Evolutionary conservation across 2,329 filamentous ascomycete genomes (phyloP), one percentile per base, ranked within the genome.

Genomic region (Hyphodiscus sp.): DNA sequence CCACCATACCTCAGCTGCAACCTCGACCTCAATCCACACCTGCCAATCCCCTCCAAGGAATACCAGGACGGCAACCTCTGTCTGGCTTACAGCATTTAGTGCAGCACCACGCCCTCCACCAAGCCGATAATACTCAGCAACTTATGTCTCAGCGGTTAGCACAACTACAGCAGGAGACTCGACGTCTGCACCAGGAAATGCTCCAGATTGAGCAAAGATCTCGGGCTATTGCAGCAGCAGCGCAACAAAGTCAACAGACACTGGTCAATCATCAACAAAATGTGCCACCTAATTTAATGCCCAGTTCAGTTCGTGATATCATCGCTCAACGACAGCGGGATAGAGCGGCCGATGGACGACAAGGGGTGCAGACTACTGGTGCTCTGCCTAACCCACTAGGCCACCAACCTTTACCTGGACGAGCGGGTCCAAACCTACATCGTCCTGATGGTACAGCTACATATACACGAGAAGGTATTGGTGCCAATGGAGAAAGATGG

Each of bases 401-500:
- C 58, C 60, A 50, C 33, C 64, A 54, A 50, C 63, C 58, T 41
- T 50, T 53, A 44, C 59, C 64, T 16, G 63, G 62, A 23, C 59
- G 53, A 65, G 63, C 52, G 49, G 59, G 55, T 63, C 59, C 56
- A 59, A 66, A 51, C 49, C 47, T 66, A 63, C 50, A 67, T 56
- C 57, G 68, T 43, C 67, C 70, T 16, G 69, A 71, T 48, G 58
- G 65, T 26, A 70, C 69, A 9, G 70, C 73, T 20, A 75, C 72
- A 10, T 70, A 78, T 19, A 71, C 75, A 9, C 74, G 75, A 30
- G 77, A 81, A 62, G 71, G 73, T 9, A 61, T 76, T 30, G 74
- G 74, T 0, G 74, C 76, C 10, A 76, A 80, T 58, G 78, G 78
- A 16, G 71, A 77, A 54, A 70, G 76, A 52, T 78, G 75, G 73